Conservation (phyloP, 345 rosid species). For the Corymbia maculata region DNA sequence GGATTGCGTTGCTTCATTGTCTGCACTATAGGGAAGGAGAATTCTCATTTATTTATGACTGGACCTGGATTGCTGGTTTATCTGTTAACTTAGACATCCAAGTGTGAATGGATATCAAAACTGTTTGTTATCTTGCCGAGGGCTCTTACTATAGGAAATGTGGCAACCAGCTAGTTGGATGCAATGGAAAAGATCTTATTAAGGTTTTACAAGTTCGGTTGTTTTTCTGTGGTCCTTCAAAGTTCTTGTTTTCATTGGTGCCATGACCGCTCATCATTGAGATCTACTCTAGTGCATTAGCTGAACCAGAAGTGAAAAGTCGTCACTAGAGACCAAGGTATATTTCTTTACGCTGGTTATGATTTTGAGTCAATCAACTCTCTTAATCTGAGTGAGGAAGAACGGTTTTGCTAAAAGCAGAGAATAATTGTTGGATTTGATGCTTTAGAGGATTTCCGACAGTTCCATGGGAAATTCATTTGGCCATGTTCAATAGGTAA, state of each 20-base stretch:
- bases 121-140: not conserved
- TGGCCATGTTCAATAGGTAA: not conserved
- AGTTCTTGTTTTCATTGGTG: not conserved
- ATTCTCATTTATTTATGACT: not conserved
- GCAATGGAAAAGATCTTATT: not conserved
- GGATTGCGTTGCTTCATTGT: not conserved
- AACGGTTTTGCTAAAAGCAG: not conserved
- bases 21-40: not conserved
- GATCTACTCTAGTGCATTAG: not conserved
- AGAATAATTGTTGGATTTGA: not conserved
- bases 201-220: not conserved
- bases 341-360: not conserved
- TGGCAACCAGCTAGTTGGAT: not conserved
- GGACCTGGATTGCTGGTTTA: not conserved
- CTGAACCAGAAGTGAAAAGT: not conserved
- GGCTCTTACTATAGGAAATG: not conserved
- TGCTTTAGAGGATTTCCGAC: not conserved
- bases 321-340: not conserved
- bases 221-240: not conserved
- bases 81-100: not conserved
- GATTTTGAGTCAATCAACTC: not conserved
- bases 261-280: not conserved
- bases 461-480: not conserved
- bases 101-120: not conserved
- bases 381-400: not conserved